These are phyloP conservation scores for Vaccinium corymbosum DNA, from an alignment of 148 eudicot genomes.

Conservation along the genomic window DNA sequence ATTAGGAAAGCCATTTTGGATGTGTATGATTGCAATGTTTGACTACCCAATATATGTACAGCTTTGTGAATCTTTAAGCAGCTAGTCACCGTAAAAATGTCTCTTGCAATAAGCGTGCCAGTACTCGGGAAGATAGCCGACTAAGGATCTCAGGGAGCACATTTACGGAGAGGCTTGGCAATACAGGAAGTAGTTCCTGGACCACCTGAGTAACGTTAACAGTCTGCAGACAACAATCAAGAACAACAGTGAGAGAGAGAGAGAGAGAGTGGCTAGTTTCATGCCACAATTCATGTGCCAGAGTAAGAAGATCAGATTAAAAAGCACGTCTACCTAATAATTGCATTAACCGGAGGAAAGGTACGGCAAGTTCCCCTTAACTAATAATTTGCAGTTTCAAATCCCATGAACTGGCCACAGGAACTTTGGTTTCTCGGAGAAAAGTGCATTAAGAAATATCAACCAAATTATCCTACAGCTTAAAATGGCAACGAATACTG, in stretches of 20 bases:
- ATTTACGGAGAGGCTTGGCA: conserved; percentile 75
- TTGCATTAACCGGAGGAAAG: neutral
- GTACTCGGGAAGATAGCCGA: conserved; percentile 71
- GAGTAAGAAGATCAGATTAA: neutral
- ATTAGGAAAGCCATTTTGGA: neutral
- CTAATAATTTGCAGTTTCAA: neutral
- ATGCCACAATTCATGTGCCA: neutral
- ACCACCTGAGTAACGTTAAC: conserved; percentile 44
- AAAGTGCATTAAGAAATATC: neutral
- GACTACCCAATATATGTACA: conserved; percentile 22
- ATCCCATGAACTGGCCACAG: neutral
- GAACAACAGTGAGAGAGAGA: neutral
- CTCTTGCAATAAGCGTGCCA: conserved; percentile 76
- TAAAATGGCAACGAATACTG: neutral
- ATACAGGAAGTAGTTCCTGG: conserved; percentile 68
- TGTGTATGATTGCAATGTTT: neutral
- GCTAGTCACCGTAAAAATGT: conserved; percentile 30
- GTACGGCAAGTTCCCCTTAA: neutral
- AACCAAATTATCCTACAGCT: neutral
- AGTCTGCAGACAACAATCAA: conserved; percentile 35
- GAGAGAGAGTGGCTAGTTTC: neutral
- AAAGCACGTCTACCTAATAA: neutral
- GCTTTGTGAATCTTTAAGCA: neutral
- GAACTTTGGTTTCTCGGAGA: neutral
- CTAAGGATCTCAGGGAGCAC: conserved; percentile 73